Evolutionary conservation across 768 basidiomycete genomes (phyloP).

Genomic region (Lactifluus hygrophoroides): DNA sequence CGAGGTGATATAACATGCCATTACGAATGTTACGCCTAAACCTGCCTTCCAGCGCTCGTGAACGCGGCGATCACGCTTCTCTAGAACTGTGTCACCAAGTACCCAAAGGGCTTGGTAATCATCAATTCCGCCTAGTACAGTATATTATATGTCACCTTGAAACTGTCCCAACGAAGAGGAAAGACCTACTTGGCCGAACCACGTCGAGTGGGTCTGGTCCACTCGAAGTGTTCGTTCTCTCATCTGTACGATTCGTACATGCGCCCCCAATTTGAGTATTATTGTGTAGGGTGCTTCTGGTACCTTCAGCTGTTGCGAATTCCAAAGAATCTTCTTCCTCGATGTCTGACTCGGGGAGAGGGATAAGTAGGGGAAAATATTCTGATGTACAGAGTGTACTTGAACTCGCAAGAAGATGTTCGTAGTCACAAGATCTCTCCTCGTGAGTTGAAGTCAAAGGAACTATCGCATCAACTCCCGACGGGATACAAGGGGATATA

Average conservation of each 20-base stretch:
- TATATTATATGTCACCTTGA: neutral
- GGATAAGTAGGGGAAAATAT: neutral
- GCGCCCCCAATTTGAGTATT: neutral
- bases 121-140: neutral
- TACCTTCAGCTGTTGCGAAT: neutral
- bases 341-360: slow-evolving; percentile 6
- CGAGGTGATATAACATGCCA: neutral
- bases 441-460: neutral
- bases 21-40: slow-evolving; percentile 6
- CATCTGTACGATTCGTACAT: neutral
- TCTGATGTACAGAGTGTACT: no score
- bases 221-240: neutral
- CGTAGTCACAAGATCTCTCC: neutral
- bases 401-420: neutral
- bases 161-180: neutral
- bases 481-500: neutral
- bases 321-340: neutral
- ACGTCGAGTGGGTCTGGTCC: neutral
- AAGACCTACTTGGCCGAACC: neutral
- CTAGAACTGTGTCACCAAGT: slow-evolving; percentile 2
- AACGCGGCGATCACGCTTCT: slow-evolving; percentile 4
- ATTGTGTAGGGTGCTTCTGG: neutral
- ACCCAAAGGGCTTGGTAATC: slow-evolving; percentile 5
- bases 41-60: slow-evolving; percentile 12
- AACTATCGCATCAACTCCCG: neutral